These are phyloP conservation scores for Neurospora sp. DNA, from an alignment of 495 filamentous ascomycete genomes.

Conservation along the genomic window DNA sequence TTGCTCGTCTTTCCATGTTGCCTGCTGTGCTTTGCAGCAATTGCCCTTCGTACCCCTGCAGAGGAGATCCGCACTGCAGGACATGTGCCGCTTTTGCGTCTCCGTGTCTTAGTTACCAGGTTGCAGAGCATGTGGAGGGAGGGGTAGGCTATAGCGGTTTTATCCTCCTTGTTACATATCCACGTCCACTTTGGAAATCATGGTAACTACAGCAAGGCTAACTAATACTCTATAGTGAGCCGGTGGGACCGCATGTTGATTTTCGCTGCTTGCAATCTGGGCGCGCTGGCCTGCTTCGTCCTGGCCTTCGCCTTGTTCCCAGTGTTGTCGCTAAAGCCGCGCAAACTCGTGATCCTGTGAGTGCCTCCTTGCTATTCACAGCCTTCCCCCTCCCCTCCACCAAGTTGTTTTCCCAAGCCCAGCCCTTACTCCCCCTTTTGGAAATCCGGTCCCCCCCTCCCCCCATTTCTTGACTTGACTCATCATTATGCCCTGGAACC, in stretches of 20 bases:
- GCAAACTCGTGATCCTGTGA: constrained; percentile 96
- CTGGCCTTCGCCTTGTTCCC: constrained; percentile 86
- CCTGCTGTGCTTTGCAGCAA: constrained; percentile 20
- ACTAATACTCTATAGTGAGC: constrained; percentile 57
- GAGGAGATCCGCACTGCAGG: constrained; percentile 11
- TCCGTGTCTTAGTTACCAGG: constrained; percentile 25
- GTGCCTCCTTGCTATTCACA: constrained; percentile 30
- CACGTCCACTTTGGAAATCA: neutral
- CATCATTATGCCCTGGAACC: neutral
- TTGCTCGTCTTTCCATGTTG: constrained; percentile 9
- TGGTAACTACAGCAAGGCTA: constrained; percentile 18
- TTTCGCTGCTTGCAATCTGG: constrained; percentile 85
- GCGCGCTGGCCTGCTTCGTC: constrained; percentile 82
- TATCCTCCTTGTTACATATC: neutral
- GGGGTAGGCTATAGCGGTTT: constrained; percentile 8
- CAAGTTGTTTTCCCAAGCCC: neutral
- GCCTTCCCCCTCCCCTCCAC: constrained; percentile 2
- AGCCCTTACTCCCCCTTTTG: neutral
- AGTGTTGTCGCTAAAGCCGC: constrained; percentile 58
- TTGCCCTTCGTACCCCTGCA: constrained; percentile 19
- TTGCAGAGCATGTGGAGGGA: neutral
- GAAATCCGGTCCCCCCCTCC: neutral
- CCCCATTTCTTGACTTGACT: neutral
- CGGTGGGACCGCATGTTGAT: constrained; percentile 93
- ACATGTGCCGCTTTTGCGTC: constrained; percentile 31